Conservation (phyloP, 371 early-diverging fungal genomes). For the Lichtheimia corymbifera region DNA sequence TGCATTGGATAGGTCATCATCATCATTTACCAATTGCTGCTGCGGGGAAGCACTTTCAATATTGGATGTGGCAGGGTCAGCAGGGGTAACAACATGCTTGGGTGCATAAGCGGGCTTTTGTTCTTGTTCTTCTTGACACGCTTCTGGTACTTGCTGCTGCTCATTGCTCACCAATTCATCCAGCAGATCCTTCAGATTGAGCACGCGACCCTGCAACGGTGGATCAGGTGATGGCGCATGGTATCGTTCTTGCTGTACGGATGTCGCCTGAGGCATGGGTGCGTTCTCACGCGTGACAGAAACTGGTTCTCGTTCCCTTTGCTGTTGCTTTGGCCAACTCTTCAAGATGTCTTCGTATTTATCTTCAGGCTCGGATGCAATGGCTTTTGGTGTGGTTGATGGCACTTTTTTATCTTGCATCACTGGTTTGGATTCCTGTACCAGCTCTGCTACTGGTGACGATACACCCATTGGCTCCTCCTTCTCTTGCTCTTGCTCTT, state of each 20-base stretch:
- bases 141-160: not conserved
- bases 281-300: constrained; percentile 5
- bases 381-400: not conserved
- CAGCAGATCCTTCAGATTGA: constrained; percentile 17
- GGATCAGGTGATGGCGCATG: not conserved
- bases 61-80: constrained; percentile 5
- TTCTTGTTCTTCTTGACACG: constrained; percentile 1
- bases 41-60: not conserved
- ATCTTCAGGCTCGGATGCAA: not conserved
- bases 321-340: not conserved
- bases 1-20: not conserved
- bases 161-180: constrained; percentile 13
- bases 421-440: not conserved
- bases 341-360: not conserved
- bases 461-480: not conserved
- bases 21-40: not conserved
- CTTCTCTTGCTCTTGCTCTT: constrained; percentile 13
- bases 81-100: constrained; percentile 8
- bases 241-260: not conserved
- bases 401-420: not conserved
- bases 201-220: constrained; percentile 10
- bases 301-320: not conserved
- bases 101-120: constrained; percentile 7
- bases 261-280: not conserved
- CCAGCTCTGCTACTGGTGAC: not conserved